Conservation (phyloP, 371 early-diverging fungal genomes). For the Lichtheimia hyalospora region DNA sequence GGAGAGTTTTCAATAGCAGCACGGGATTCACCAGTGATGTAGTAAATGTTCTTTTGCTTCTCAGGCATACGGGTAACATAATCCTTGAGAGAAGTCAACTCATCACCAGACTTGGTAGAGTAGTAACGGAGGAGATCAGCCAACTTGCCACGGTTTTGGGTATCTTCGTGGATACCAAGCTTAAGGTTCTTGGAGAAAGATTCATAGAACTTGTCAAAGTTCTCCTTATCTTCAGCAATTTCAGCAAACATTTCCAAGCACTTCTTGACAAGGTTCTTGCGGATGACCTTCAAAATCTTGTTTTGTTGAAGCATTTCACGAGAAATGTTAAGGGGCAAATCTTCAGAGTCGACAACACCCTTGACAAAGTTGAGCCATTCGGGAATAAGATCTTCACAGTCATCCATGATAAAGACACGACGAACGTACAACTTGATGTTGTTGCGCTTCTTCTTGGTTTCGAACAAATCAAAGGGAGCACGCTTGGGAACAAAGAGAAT, state of each 20-base stretch:
- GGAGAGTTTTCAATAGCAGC: conserved; percentile 96
- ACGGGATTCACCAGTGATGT: conserved; percentile 97
- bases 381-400: conserved; percentile 68
- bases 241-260: conserved; percentile 77
- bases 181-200: conserved; percentile 73
- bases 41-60: conserved; percentile 89
- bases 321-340: conserved; percentile 89
- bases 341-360: conserved; percentile 84
- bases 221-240: conserved; percentile 67
- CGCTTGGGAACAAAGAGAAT: conserved; percentile 80
- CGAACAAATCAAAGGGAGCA: conserved; percentile 64
- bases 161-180: conserved; percentile 78
- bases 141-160: conserved; percentile 65
- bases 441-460: conserved; percentile 67
- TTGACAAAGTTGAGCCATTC: conserved; percentile 63
- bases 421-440: conserved; percentile 86
- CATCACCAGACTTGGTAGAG: conserved; percentile 66
- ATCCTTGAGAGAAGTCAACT: conserved; percentile 71
- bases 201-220: conserved; percentile 75
- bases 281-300: conserved; percentile 74
- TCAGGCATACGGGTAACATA: conserved; percentile 83
- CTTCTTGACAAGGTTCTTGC: conserved; percentile 81
- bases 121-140: conserved; percentile 74
- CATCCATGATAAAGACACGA: conserved; percentile 90
- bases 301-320: conserved; percentile 88